Base-by-base conservation (phyloP, 352 stramenopile species). In the Pythium periplocum region DNA sequence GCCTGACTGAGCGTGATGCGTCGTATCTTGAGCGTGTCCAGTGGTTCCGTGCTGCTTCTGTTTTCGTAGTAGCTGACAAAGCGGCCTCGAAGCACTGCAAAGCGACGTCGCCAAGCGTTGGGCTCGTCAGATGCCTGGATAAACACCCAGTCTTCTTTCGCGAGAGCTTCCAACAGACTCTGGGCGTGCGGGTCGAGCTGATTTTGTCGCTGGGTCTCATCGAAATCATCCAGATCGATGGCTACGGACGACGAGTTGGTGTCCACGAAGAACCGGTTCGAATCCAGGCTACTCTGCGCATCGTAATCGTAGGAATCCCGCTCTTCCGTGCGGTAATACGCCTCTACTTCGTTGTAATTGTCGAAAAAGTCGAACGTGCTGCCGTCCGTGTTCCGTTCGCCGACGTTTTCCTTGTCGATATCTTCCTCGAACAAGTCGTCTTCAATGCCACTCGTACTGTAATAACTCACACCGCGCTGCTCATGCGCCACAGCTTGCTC, bases 31-130 rank as follows among this genome's bases (percentile, higher is more conserved):
- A 71, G 34, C 7, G 62, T 59, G 2, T 61, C 73, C 34, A 78
- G 42, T 32, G 58, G 51, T 6, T 61, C 42, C 0, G 57, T 57
- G 3, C 58, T 54, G 40, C 60, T 54, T 48, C 63, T 63, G 45
- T 68, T 59, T 2, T 62, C 60, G 45, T 71, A 84, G 46, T 90
- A 87, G 56, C 68, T 72, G 31, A 93, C 52, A 43, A 64, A 66
- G 10, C 57, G 77, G 10, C 73, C 75, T 34, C 61, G 57, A 2
- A 93, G 64, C 50, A 66, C 61, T 38, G 80, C 70, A 59, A 75
- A 90, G 11, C 76, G 51, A 33, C 73, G 74, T 48, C 83, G 83
- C 80, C 78, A 90, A 36, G 48, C 72, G 17, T 44, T 36, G 31
- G 66, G 45, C 34, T 73, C 60, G 37, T 76, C 66, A 30, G 83